These are phyloP conservation scores for Moringa oleifera DNA, from an alignment of 345 rosid species.

Conservation along the genomic window DNA sequence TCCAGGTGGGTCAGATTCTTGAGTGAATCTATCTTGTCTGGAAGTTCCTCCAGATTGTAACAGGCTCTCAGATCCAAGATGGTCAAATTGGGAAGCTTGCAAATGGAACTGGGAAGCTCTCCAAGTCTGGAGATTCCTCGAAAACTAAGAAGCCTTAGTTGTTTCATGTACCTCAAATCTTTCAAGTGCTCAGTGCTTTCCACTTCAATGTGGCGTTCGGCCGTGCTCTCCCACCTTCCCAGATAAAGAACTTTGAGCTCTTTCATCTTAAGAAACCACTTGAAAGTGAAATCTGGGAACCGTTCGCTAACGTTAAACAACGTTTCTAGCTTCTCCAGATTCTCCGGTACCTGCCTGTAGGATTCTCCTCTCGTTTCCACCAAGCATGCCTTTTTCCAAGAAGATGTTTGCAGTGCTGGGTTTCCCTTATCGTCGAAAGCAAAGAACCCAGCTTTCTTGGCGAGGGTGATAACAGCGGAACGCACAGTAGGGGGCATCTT, in stretches of 20 bases:
- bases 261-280: slow-evolving; percentile 31
- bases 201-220: slow-evolving; percentile 37
- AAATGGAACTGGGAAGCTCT: slow-evolving; percentile 23
- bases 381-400: slow-evolving; percentile 34
- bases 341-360: background rate
- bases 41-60: slow-evolving; percentile 43
- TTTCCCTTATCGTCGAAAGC: slow-evolving; percentile 12
- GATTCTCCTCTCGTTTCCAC: slow-evolving; percentile 20
- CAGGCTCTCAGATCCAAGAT: slow-evolving; percentile 59
- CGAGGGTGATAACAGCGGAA: slow-evolving; percentile 30
- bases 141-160: slow-evolving; percentile 35
- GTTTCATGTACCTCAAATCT: slow-evolving; percentile 26
- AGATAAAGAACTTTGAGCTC: slow-evolving; percentile 30
- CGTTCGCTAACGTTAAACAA: slow-evolving; percentile 45
- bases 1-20: slow-evolving; percentile 46
- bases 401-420: slow-evolving; percentile 13
- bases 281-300: slow-evolving; percentile 32
- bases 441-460: slow-evolving; percentile 20
- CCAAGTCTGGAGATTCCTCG: slow-evolving; percentile 53
- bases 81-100: slow-evolving; percentile 28
- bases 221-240: slow-evolving; percentile 42
- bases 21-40: slow-evolving; percentile 34
- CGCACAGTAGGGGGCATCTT: slow-evolving; percentile 43
- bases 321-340: slow-evolving; percentile 9
- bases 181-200: slow-evolving; percentile 25